Conservation (phyloP, 306 rosid species). For the Cajanus cajan region DNA sequence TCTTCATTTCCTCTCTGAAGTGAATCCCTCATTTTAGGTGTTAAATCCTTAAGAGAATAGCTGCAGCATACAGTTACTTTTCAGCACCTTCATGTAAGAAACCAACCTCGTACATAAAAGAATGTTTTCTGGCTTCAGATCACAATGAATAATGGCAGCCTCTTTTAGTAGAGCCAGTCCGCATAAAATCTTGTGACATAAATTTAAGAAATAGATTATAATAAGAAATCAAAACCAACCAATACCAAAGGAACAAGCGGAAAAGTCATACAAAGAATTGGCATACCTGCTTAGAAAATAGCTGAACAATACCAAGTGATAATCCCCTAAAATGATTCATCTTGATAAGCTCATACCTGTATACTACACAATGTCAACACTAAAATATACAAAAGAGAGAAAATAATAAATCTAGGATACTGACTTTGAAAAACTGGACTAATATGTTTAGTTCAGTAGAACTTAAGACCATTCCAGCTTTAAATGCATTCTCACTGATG, state of each 20-base stretch:
- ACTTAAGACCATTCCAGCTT: conserved; percentile 17
- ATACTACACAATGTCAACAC: conserved; percentile 40
- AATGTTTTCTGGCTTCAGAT: conserved; percentile 99
- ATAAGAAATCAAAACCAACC: conserved; percentile 24
- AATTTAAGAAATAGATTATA: conserved; percentile 34
- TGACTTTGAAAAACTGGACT: background rate
- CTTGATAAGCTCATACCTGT: conserved; percentile 98
- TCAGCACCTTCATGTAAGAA: conserved; percentile 29
- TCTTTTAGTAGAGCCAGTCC: conserved; percentile 90
- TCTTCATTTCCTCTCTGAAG: background rate
- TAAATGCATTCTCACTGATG: conserved; percentile 18
- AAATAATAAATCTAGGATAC: conserved; percentile 20
- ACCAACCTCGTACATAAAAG: conserved; percentile 86
- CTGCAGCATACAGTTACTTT: conserved; percentile 26
- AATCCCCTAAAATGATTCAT: conserved; percentile 94
- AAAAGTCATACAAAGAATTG: conserved; percentile 27
- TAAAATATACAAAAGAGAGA: conserved; percentile 25
- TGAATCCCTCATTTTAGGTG: background rate
- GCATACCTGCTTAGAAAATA: conserved; percentile 91
- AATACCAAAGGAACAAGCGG: conserved; percentile 19
- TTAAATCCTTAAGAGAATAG: conserved; percentile 22
- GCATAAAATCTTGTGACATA: conserved; percentile 62
- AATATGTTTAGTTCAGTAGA: conserved; percentile 7
- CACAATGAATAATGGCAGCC: conserved; percentile 98
- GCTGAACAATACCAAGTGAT: conserved; percentile 88